Conservation (phyloP, 129 eudicot genomes). For the Cynara cardunculus region DNA sequence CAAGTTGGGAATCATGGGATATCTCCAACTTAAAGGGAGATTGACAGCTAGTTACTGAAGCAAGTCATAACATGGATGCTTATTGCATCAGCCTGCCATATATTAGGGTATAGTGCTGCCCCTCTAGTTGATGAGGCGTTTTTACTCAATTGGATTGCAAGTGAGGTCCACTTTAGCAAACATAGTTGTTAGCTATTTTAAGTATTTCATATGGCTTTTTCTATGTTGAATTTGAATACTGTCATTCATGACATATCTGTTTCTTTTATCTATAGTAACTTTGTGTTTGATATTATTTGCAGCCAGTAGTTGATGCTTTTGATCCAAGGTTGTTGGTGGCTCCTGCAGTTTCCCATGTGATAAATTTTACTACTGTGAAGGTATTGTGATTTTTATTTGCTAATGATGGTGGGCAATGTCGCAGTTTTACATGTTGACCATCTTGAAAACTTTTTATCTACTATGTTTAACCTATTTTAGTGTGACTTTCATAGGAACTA, state of each 20-base stretch:
- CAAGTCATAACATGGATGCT: too few species aligned
- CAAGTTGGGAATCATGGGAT: too few species aligned
- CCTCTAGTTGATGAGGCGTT: too few species aligned
- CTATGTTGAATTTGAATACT: background rate
- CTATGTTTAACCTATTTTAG: background rate
- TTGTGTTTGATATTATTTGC: slow-evolving; percentile 19
- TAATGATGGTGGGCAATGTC: background rate
- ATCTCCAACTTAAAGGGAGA: too few species aligned
- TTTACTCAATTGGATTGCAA: too few species aligned
- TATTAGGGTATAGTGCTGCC: too few species aligned
- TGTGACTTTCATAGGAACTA: background rate
- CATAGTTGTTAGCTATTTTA: too few species aligned
- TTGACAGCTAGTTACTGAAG: too few species aligned
- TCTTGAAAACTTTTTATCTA: background rate
- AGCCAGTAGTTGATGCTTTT: slow-evolving; percentile 99
- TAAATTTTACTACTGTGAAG: slow-evolving; percentile 76
- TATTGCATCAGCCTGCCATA: too few species aligned
- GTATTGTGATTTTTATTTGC: slow-evolving; percentile 27
- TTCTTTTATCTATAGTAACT: slow-evolving; percentile 3
- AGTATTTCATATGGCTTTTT: background rate
- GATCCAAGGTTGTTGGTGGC: slow-evolving; percentile 94
- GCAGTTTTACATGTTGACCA: background rate
- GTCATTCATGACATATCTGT: background rate
- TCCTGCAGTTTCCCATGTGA: slow-evolving; percentile 78
- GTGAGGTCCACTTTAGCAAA: too few species aligned